Conservation (phyloP, 345 rosid genomes). For the Euphorbia lathyris region DNA sequence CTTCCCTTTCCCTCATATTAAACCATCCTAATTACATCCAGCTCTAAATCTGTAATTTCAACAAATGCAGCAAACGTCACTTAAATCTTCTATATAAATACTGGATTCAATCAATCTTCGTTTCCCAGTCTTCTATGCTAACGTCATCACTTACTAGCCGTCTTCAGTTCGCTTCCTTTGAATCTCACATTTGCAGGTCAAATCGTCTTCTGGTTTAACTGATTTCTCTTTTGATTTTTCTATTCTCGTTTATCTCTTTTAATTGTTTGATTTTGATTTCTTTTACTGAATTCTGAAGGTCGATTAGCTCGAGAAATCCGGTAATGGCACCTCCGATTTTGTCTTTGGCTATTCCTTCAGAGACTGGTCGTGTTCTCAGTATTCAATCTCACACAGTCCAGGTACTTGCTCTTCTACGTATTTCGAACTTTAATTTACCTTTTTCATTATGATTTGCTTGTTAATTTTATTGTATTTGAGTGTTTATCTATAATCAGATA, state of each 20-base stretch:
- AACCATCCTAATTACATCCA: neutral
- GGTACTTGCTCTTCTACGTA: constrained; percentile 35
- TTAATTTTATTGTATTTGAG: neutral
- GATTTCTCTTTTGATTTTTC: neutral
- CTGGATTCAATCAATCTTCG: neutral
- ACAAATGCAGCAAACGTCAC: neutral
- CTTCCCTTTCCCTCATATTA: neutral
- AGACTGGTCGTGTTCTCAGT: constrained; percentile 96
- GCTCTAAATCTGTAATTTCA: neutral
- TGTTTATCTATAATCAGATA: neutral
- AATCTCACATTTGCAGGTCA: constrained; percentile 3
- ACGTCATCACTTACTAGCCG: neutral
- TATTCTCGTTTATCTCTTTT: neutral
- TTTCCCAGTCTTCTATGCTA: neutral
- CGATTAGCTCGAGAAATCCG: constrained; percentile 32
- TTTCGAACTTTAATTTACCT: neutral
- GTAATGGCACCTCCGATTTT: constrained; percentile 82
- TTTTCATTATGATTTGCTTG: neutral
- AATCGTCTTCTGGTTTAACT: neutral
- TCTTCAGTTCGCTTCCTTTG: neutral
- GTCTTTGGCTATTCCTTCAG: constrained; percentile 84
- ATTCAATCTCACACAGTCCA: constrained; percentile 98
- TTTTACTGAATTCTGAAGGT: constrained; percentile 19
- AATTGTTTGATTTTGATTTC: neutral
- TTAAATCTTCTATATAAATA: neutral